Evolutionary conservation across 2,329 filamentous ascomycete genomes (phyloP), one percentile per base, ranked within the genome.

Genomic region (Chrysoporthe deuterocubensis): DNA sequence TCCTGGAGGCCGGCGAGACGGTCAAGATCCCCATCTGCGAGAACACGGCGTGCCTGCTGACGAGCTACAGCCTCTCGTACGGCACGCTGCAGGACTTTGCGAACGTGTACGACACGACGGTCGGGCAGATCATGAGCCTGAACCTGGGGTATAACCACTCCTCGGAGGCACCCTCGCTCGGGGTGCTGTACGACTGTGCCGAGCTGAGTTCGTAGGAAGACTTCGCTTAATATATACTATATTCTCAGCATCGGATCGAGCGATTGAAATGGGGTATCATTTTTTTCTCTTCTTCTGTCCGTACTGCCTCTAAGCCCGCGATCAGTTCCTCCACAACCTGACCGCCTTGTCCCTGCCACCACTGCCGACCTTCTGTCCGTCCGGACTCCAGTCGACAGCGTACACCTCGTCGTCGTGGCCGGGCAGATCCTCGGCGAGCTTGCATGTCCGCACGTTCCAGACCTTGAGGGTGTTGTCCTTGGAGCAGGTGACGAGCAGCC

Each of bases 381-480:
- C 94, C 0, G 93, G 91, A 73, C 92, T 94, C 96, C 95, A 98
- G 77, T 98, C 95, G 14, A 97, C 90, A 0, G 94, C 93, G 78
- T 94, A 97, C 0, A 97, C 94, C 78, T 97, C 93, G 74, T 97
- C 95, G 76, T 92, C 88, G 78, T 98, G 95, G 0, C 95, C 94
- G 0, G 94, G 93, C 58, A 98, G 82, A 81, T 97, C 94, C 60
- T 82, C 81, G 3, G 89, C 87, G 68, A 99, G 81, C 79, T 96
- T 97, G 62, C 90, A 92, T 1, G 91, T 93, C 70, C 90, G 85
- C 76, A 97, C 92, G 74, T 96, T 94, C 94, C 95, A 99, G 5
- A 96, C 92, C 77, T 97, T 98, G 61, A 98, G 81, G 0, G 96
- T 98, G 1, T 93, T 96, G 76, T 98, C 96, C 78, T 97, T 97